Percentiles rank a stretch among this genome's conserved stretches.
Evolutionary conservation across 1,284 basidiomycete genomes (phyloP).

Genomic region (Apiotrichum gamsii): DNA sequence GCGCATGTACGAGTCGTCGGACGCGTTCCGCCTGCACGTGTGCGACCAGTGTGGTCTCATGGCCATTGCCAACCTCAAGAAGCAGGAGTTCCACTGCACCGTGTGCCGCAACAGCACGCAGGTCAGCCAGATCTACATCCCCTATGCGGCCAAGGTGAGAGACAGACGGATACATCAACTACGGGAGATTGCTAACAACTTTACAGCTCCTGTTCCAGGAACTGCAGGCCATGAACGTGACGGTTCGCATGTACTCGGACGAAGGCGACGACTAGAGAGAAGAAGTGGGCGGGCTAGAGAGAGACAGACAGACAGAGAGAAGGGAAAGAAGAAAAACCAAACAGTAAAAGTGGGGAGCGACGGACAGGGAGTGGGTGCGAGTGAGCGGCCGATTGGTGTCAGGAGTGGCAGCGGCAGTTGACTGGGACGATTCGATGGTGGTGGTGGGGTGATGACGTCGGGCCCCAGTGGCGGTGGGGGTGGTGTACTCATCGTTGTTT

Average conservation of each 20-base stretch:
- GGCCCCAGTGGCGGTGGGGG: not conserved
- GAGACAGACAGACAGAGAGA: no score
- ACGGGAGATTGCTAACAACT: no score
- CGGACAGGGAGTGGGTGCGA: not conserved
- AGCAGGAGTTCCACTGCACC: constrained; percentile 53
- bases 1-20: constrained; percentile 74
- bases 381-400: not conserved
- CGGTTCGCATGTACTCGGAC: constrained; percentile 21
- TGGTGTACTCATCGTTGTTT: not conserved
- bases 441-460: not conserved
- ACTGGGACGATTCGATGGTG: not conserved
- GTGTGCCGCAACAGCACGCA: constrained; percentile 92
- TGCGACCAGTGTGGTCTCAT: constrained; percentile 94
- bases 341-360: not conserved
- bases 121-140: constrained; percentile 82
- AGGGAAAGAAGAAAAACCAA: not conserved
- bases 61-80: constrained; percentile 81
- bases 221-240: constrained; percentile 34
- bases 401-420: not conserved
- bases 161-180: no score
- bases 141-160: constrained; percentile 64
- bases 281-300: not conserved
- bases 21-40: constrained; percentile 92
- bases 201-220: constrained; percentile 20
- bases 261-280: constrained; percentile 7